Evolutionary conservation across 2,329 filamentous ascomycete species (phyloP).

Genomic region (Trichoderma asperellum): DNA sequence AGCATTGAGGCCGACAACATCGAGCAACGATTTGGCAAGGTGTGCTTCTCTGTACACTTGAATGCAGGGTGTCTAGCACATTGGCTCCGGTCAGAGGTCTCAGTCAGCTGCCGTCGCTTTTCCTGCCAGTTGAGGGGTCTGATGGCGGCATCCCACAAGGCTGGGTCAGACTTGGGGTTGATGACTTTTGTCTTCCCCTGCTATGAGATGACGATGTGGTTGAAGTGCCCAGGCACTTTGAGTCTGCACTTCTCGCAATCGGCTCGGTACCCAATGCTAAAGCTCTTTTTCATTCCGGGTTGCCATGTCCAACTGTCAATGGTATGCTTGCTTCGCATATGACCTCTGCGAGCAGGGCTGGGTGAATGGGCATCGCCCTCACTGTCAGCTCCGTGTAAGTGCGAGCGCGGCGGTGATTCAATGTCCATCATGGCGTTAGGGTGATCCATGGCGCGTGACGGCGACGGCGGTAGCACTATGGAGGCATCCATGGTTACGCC

Average conservation of each 20-base stretch:
- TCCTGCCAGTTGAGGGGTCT: conserved; percentile 35
- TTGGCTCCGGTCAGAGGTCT: not conserved
- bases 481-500: conserved; percentile 36
- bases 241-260: conserved; percentile 78
- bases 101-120: conserved; percentile 29
- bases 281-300: conserved; percentile 68
- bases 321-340: conserved; percentile 62
- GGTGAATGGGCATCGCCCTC: conserved; percentile 48
- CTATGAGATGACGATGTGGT: conserved; percentile 73
- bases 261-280: conserved; percentile 77
- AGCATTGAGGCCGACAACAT: not conserved
- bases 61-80: not conserved
- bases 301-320: conserved; percentile 64
- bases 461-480: conserved; percentile 33
- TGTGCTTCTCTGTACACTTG: not conserved
- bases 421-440: conserved; percentile 46
- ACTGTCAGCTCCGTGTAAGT: conserved; percentile 34
- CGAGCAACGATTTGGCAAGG: conserved; percentile 3
- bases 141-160: conserved; percentile 37
- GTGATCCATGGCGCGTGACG: conserved; percentile 46
- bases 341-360: conserved; percentile 57
- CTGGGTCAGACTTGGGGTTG: conserved; percentile 32
- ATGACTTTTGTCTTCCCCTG: conserved; percentile 36
- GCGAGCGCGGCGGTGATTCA: conserved; percentile 36
- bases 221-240: conserved; percentile 79